Conservation (phyloP, 208 protist species). For the Tritrichomonas foetus region DNA sequence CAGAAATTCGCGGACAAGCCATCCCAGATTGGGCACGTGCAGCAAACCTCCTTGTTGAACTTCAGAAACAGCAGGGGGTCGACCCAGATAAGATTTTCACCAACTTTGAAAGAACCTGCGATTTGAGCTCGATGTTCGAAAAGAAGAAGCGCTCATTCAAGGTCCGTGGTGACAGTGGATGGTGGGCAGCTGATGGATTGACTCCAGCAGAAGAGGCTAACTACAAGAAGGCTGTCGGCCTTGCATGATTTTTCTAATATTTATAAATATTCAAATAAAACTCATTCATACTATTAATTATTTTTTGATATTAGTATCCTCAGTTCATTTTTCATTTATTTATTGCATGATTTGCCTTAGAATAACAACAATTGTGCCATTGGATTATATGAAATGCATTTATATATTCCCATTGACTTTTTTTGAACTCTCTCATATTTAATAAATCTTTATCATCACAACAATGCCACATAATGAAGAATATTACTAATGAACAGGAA, state of each 20-base stretch:
- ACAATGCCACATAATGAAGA: no score
- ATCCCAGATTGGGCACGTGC: not conserved
- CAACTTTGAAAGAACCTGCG: not conserved
- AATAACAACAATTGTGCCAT: no score
- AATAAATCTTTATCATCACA: no score
- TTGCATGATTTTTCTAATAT: not conserved
- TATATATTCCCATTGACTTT: no score
- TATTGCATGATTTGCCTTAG: no score
- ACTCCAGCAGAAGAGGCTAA: not conserved
- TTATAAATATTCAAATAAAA: no score
- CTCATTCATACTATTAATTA: no score
- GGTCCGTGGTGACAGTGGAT: constrained; percentile 14
- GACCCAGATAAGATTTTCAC: constrained; percentile 29
- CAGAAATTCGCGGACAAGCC: not conserved
- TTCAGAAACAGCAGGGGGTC: not conserved
- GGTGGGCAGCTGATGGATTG: not conserved
- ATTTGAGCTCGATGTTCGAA: constrained; percentile 14
- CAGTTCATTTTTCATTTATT: no score
- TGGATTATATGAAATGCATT: no score
- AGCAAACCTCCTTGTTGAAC: not conserved
- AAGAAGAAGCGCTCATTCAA: constrained; percentile 36
- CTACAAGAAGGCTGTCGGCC: constrained; percentile 11
- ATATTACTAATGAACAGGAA: no score
- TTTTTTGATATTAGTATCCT: no score
- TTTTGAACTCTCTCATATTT: no score